Evolutionary conservation across 495 filamentous ascomycete genomes (phyloP).

Genomic region (Aspergillus bridgeri): DNA sequence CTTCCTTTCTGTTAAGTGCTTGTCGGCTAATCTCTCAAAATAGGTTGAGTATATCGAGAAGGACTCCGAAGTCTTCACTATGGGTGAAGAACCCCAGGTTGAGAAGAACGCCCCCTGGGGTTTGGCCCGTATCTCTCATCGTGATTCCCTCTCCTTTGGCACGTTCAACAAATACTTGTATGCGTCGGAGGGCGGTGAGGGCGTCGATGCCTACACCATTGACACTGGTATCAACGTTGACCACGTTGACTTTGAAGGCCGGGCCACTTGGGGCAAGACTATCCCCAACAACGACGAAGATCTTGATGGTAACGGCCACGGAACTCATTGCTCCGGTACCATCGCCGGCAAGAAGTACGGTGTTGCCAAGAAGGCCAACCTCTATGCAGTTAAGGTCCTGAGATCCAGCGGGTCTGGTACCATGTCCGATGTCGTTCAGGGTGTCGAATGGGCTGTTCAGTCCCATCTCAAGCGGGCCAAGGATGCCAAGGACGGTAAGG

Average conservation of each 20-base stretch:
- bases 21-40: constrained; percentile 14
- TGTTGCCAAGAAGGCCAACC: constrained; percentile 97
- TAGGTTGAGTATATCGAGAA: constrained; percentile 97
- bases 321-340: constrained; percentile 98
- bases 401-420: constrained; percentile 95
- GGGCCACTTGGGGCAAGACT: constrained; percentile 95
- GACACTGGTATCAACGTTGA: constrained; percentile 93
- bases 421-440: constrained; percentile 98
- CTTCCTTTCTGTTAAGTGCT: neutral
- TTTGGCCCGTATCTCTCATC: constrained; percentile 94
- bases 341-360: constrained; percentile 97
- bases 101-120: constrained; percentile 98
- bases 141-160: constrained; percentile 77
- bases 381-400: constrained; percentile 97
- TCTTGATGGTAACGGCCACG: constrained; percentile 95
- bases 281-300: constrained; percentile 82
- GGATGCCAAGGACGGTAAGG: constrained; percentile 73
- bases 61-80: constrained; percentile 84
- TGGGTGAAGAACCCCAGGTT: constrained; percentile 41
- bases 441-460: constrained; percentile 92
- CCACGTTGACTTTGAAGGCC: constrained; percentile 96
- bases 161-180: constrained; percentile 99
- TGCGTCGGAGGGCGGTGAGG: constrained; percentile 85
- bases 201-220: constrained; percentile 98
- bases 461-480: constrained; percentile 69